Percentiles rank a stretch among this genome's conserved stretches.
Evolutionary conservation across 179 eudicot species (phyloP).

Genomic region (Patellifolia procumbens): DNA sequence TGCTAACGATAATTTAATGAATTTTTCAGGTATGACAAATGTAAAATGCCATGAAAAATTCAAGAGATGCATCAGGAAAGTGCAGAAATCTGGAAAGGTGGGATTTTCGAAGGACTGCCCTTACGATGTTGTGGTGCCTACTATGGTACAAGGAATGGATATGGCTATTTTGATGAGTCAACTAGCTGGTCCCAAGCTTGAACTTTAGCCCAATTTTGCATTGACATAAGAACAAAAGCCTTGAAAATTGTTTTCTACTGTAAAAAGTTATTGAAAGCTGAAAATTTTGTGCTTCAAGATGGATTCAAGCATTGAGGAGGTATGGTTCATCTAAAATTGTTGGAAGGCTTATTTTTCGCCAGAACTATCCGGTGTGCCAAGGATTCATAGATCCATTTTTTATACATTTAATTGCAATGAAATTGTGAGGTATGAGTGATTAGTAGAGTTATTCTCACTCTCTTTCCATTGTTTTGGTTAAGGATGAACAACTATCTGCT

Average conservation of each 20-base stretch:
- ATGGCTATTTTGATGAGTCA: conserved; percentile 87
- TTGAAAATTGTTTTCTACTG: neutral
- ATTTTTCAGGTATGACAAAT: conserved; percentile 65
- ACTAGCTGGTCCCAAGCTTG: conserved; percentile 51
- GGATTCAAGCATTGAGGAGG: neutral
- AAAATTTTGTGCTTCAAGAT: neutral
- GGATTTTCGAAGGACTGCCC: conserved; percentile 79
- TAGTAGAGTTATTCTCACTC: neutral
- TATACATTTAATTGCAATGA: too few relatives aligned
- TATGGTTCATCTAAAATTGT: neutral
- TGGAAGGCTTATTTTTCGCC: neutral
- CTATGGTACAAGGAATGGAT: conserved; percentile 94
- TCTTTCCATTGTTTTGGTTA: too few relatives aligned
- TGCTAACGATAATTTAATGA: neutral
- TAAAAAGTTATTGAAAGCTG: neutral
- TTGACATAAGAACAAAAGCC: neutral
- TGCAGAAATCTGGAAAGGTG: conserved; percentile 72
- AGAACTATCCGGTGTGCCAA: neutral
- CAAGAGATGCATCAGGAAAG: conserved; percentile 88
- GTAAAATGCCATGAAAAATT: conserved; percentile 86
- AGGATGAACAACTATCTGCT: too few relatives aligned
- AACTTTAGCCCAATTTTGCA: conserved; percentile 43
- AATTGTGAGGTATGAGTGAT: neutral
- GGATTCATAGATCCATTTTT: neutral
- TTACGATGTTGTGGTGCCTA: conserved; percentile 69